Evolutionary conservation across 2,329 filamentous ascomycete genomes (phyloP), one percentile per base, ranked within the genome.

Genomic region (Aspergillus phoenicis): DNA sequence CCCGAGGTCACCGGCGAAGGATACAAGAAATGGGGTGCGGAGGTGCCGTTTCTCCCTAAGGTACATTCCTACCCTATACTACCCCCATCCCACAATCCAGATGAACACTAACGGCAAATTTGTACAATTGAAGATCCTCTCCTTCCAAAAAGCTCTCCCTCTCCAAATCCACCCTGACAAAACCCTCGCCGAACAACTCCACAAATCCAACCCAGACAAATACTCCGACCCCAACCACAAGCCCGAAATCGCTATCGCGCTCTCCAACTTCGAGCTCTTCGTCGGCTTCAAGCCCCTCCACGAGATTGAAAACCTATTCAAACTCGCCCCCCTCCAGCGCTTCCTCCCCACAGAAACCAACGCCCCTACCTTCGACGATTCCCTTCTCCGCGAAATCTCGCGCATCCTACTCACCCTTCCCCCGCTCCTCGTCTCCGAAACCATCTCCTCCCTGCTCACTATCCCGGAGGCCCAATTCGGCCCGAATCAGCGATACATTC

Each of bases 201-300:
- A 92, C 75, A 72, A 82, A 57, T 73, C 85, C 64, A 82, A 91
- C 57, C 89, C 89, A 0, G 75, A 85, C 2, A 83, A 86, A 60
- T 93, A 90, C 73, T 85, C 84, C 1, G 89, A 93, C 65, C 78
- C 84, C 2, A 93, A 93, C 73, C 89, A 93, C 80, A 93, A 93
- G 76, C 90, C 90, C 1, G 90, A 93, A 71, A 93, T 93, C 57
- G 89, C 90, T 0, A 79, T 93, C 1, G 89, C 90, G 0, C 77
- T 93, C 1, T 82, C 84, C 11, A 84, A 86, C 22, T 93, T 93
- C 68, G 89, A 93, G 73, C 86, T 89, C 0, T 93, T 93, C 67
- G 88, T 87, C 8, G 90, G 90, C 5, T 93, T 88, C 79, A 92
- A 91, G 70, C 86, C 88, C 0, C 77, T 90, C 0, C 70, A 75